Conservation (phyloP, 805 yeast genomes). For the Ogataea minuta region DNA sequence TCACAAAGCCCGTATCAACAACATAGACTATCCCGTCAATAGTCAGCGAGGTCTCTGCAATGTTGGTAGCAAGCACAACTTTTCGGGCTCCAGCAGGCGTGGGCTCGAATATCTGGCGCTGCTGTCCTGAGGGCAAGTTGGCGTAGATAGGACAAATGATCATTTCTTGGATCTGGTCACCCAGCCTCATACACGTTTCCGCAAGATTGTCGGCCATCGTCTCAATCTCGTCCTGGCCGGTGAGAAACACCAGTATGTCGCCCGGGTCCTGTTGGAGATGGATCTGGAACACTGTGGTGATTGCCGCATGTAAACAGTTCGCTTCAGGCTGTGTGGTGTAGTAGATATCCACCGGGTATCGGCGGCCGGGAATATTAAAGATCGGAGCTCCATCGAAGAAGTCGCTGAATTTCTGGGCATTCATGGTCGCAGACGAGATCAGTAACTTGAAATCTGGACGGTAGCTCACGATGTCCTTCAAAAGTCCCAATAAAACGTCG, state of each 20-base stretch:
- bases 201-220: conserved; percentile 65
- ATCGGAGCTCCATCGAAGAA: conserved; percentile 85
- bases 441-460: conserved; percentile 72
- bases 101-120: conserved; percentile 77
- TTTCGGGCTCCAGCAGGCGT: conserved; percentile 79
- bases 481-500: conserved; percentile 72
- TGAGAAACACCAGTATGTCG: conserved; percentile 84
- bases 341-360: conserved; percentile 86
- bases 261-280: conserved; percentile 73
- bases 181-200: conserved; percentile 65
- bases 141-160: conserved; percentile 87
- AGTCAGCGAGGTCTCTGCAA: conserved; percentile 95
- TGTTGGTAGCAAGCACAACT: conserved; percentile 91
- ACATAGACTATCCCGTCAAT: conserved; percentile 95
- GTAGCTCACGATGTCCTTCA: conserved; percentile 63
- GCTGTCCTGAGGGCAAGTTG: conserved; percentile 82
- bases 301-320: conserved; percentile 85
- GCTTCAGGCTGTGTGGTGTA: conserved; percentile 88
- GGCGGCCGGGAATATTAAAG: conserved; percentile 85
- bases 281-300: conserved; percentile 83
- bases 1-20: conserved; percentile 92
- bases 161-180: conserved; percentile 57
- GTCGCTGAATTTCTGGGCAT: conserved; percentile 80
- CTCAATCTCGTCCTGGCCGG: conserved; percentile 97
- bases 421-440: conserved; percentile 93